Percentiles rank a stretch among this genome's conserved stretches.
Conservation (phyloP, 345 rosid species). For the Populus ilicifolia region DNA sequence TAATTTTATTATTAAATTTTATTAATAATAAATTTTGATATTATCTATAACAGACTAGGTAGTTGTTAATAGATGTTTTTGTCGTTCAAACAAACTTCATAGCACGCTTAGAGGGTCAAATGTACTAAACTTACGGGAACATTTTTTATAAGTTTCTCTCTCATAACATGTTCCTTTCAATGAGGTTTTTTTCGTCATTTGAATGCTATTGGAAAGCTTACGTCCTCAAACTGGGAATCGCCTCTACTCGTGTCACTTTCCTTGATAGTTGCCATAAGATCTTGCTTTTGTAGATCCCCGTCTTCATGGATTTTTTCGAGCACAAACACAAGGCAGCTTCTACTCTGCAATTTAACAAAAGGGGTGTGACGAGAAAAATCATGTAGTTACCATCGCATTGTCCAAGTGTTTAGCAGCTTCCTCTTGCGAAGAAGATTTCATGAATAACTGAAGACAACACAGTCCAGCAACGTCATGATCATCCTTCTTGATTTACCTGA, state of each 20-base stretch:
- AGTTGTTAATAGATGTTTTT: no score
- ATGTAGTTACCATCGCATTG: constrained; percentile 62
- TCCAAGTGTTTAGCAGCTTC: constrained; percentile 92
- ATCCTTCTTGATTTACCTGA: constrained; percentile 76
- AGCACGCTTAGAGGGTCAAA: no score
- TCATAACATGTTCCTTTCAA: not conserved
- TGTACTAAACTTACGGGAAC: not conserved
- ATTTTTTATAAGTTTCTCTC: not conserved
- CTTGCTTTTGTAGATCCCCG: not conserved
- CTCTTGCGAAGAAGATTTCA: constrained; percentile 83
- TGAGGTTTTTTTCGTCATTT: not conserved
- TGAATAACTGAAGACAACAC: constrained; percentile 86
- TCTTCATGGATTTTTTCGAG: not conserved
- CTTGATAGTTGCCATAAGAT: not conserved
- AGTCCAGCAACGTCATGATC: constrained; percentile 95
- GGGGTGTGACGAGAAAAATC: not conserved
- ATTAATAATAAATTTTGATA: no score
- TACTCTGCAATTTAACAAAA: constrained; percentile 4
- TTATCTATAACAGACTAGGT: no score
- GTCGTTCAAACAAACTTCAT: not conserved
- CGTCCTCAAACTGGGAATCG: not conserved
- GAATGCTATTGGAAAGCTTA: not conserved
- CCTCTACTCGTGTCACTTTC: not conserved
- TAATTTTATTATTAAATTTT: no score
- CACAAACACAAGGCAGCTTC: not conserved